A percentile compares a stretch with the other conserved stretches of the same genome.
Conservation (phyloP, 2,329 filamentous ascomycete species). For the Orbilia ellipsospora region DNA sequence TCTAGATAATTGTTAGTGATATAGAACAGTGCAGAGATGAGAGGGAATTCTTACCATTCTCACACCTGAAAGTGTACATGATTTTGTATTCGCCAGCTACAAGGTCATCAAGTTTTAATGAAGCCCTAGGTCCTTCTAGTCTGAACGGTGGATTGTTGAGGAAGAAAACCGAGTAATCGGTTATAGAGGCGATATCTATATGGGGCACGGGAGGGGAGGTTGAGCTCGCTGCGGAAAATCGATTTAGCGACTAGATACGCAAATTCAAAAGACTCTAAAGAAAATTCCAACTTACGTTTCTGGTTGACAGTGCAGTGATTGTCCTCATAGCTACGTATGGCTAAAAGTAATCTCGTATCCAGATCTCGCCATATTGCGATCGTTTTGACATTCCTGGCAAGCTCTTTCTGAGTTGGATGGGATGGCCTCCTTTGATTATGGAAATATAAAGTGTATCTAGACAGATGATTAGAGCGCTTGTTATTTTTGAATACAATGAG, state of each 20-base stretch:
- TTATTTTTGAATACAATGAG: not conserved
- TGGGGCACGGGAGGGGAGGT: conserved; percentile 13
- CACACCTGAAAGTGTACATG: conserved; percentile 15
- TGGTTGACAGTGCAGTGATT: conserved; percentile 13
- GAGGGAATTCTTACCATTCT: conserved; percentile 4
- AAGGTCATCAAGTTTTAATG: conserved; percentile 9
- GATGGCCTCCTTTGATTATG: conserved; percentile 15
- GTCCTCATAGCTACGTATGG: conserved; percentile 19
- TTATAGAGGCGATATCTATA: conserved; percentile 15
- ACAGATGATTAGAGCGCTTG: not conserved
- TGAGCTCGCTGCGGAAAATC: conserved; percentile 12
- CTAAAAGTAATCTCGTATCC: conserved; percentile 14
- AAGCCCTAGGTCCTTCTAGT: conserved; percentile 6
- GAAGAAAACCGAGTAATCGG: conserved; percentile 21
- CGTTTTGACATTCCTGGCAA: conserved; percentile 8
- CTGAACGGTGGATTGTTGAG: conserved; percentile 21
- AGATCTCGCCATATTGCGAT: conserved; percentile 22
- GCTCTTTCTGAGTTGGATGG: conserved; percentile 16
- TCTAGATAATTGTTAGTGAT: not conserved
- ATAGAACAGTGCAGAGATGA: not conserved
- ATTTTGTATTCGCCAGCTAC: conserved; percentile 14
- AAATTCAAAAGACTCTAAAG: not conserved
- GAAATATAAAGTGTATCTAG: conserved; percentile 9
- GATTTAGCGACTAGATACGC: not conserved
- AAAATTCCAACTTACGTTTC: conserved; percentile 5